Conservation (phyloP, 148 eudicot genomes). For the Nepenthes gracilis region DNA sequence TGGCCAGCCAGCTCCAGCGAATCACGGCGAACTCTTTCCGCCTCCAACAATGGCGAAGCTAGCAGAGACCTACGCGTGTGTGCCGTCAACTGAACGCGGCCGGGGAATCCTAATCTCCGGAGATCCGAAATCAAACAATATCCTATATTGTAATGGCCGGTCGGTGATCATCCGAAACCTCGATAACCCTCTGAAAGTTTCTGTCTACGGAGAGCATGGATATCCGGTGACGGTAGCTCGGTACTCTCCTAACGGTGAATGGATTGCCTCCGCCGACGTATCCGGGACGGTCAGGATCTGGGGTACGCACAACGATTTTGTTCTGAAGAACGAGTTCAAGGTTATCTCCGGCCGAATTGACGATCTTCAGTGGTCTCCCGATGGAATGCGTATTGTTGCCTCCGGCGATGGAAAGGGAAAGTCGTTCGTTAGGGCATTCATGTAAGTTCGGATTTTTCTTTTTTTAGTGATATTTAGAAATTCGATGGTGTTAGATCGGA, state of each 20-base stretch:
- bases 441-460: slow-evolving; percentile 33
- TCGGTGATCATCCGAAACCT: slow-evolving; percentile 76
- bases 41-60: slow-evolving; percentile 28
- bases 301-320: slow-evolving; percentile 79
- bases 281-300: slow-evolving; percentile 86
- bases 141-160: slow-evolving; percentile 80
- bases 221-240: slow-evolving; percentile 82
- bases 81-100: slow-evolving; percentile 87
- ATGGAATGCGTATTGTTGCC: slow-evolving; percentile 72
- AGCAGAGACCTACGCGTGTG: slow-evolving; percentile 77
- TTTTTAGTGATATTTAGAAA: not conserved
- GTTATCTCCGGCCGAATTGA: slow-evolving; percentile 85
- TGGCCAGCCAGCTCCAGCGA: not conserved
- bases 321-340: slow-evolving; percentile 76
- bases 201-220: slow-evolving; percentile 72
- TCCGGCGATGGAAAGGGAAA: slow-evolving; percentile 94
- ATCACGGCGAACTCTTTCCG: not conserved
- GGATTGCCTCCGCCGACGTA: slow-evolving; percentile 91
- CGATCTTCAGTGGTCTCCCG: slow-evolving; percentile 92
- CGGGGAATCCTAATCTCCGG: slow-evolving; percentile 88
- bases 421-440: slow-evolving; percentile 79
- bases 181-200: slow-evolving; percentile 45
- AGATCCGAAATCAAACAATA: slow-evolving; percentile 62
- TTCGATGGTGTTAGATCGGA: not conserved
- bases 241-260: slow-evolving; percentile 82